phyloP scores from a whole-genome alignment of 2,329 filamentous ascomycete species.

The Sclerotinia nivalis region DNA sequence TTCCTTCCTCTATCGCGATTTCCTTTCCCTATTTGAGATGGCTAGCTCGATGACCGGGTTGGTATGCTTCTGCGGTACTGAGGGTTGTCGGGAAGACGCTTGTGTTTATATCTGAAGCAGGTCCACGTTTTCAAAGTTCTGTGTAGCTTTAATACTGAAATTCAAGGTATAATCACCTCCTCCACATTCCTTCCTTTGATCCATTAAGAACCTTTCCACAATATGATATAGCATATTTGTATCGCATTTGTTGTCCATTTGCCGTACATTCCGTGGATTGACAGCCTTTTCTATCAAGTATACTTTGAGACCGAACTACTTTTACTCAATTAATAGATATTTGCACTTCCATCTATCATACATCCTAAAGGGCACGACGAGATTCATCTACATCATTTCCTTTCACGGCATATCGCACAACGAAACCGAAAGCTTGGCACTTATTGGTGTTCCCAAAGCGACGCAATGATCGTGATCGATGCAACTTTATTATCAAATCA shows the following conservation, averaged over 20 bases:
- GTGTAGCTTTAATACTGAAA: background rate
- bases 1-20: constrained; percentile 7
- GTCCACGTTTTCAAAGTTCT: background rate
- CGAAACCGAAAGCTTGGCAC: background rate
- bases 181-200: background rate
- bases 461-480: constrained; percentile 15
- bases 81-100: background rate
- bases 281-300: background rate
- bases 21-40: constrained; percentile 23
- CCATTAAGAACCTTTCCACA: background rate
- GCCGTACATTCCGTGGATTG: background rate
- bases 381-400: background rate
- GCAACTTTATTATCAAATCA: constrained; percentile 27
- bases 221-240: constrained; percentile 7
- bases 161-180: background rate
- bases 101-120: constrained; percentile 17
- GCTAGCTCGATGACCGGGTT: background rate
- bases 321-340: background rate
- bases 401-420: background rate
- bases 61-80: background rate
- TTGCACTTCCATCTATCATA: background rate
- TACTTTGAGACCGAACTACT: background rate
- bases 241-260: background rate
- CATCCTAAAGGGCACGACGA: background rate
- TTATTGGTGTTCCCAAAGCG: background rate